These are phyloP conservation scores for Penicillium brasilianum DNA, from an alignment of 2,329 filamentous ascomycete species.

Conservation along the genomic window DNA sequence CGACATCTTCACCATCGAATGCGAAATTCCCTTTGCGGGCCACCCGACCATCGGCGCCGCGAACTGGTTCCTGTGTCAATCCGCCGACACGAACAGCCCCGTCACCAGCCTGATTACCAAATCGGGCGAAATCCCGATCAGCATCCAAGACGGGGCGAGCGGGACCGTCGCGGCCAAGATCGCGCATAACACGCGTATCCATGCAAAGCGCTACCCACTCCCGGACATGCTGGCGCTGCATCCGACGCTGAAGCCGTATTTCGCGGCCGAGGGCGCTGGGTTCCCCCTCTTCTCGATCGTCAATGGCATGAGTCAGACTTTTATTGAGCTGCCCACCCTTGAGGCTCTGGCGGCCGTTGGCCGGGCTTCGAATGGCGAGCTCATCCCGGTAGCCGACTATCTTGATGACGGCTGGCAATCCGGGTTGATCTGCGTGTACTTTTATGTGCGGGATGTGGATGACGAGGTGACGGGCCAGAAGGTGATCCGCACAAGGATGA, in stretches of 20 bases:
- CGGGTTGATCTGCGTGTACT: constrained; percentile 40
- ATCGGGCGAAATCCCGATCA: constrained; percentile 58
- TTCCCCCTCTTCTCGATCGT: constrained; percentile 47
- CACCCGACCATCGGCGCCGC: constrained; percentile 64
- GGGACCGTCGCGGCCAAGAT: constrained; percentile 38
- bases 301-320: constrained; percentile 60
- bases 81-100: constrained; percentile 23
- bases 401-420: constrained; percentile 43
- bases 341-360: constrained; percentile 58
- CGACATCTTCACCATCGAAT: constrained; percentile 59
- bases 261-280: constrained; percentile 11
- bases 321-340: constrained; percentile 65
- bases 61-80: constrained; percentile 48
- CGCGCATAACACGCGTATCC: constrained; percentile 45
- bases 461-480: constrained; percentile 60
- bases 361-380: constrained; percentile 31
- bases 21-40: constrained; percentile 62
- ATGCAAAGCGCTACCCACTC: constrained; percentile 34
- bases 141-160: constrained; percentile 10
- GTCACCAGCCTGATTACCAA: constrained; percentile 56
- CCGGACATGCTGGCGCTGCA: constrained; percentile 35
- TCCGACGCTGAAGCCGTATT: constrained; percentile 32
- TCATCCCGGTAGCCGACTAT: constrained; percentile 27
- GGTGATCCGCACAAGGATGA: constrained; percentile 41
- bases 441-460: constrained; percentile 50